Percentiles rank a stretch among this genome's conserved stretches.
These are phyloP conservation scores for Calamus simplicifolius DNA, from an alignment of 176 grass and related monocot species.

Conservation along the genomic window DNA sequence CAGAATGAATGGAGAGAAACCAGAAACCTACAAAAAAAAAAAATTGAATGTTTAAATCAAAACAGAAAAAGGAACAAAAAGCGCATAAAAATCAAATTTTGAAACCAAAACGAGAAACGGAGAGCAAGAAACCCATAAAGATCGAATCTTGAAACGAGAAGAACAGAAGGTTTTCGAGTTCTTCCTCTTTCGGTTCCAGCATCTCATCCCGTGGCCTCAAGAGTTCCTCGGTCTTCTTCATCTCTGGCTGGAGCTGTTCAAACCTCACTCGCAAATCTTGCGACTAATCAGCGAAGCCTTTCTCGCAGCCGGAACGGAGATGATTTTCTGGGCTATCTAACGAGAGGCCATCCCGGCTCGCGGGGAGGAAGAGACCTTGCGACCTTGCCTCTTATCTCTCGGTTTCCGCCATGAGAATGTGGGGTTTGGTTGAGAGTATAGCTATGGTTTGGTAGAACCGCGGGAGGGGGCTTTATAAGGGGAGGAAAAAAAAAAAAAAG, in stretches of 20 bases:
- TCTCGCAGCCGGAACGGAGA: background rate
- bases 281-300: conserved; percentile 31
- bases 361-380: background rate
- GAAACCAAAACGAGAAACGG: background rate
- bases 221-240: conserved; percentile 70
- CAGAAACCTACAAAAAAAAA: too few species aligned
- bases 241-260: conserved; percentile 66
- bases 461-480: conserved; percentile 4
- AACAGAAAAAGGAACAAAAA: background rate
- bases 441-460: background rate
- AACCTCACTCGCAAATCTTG: conserved; percentile 58
- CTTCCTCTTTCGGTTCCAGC: conserved; percentile 61
- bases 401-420: conserved; percentile 13
- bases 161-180: conserved; percentile 31
- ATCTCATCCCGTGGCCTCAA: conserved; percentile 56
- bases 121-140: background rate
- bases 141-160: too few species aligned
- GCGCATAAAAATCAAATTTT: background rate
- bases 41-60: too few species aligned
- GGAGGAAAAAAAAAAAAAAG: too few species aligned
- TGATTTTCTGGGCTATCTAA: conserved; percentile 32
- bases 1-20: too few species aligned
- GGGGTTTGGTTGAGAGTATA: background rate
- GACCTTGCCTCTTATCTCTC: conserved; percentile 32
- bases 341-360: conserved; percentile 5